Evolutionary conservation across 2,329 filamentous ascomycete species (phyloP).

Genomic region (Curvularia lunata): DNA sequence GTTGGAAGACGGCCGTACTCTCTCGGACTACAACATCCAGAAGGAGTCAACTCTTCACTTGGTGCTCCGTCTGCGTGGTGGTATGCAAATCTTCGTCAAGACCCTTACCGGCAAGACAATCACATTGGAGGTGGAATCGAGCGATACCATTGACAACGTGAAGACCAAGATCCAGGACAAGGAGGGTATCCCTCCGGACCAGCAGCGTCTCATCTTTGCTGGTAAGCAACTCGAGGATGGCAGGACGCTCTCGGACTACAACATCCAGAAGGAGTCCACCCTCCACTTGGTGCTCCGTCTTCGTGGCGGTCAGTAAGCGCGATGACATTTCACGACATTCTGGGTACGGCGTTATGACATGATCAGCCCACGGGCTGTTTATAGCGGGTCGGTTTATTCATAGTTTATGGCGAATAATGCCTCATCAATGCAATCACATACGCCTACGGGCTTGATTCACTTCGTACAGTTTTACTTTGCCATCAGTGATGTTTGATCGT

Average conservation of each 20-base stretch:
- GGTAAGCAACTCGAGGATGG: constrained; percentile 95
- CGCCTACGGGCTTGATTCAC: constrained; percentile 41
- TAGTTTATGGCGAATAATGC: constrained; percentile 35
- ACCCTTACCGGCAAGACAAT: constrained; percentile 84
- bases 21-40: constrained; percentile 94
- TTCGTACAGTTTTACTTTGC: constrained; percentile 12
- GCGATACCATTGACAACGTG: constrained; percentile 92
- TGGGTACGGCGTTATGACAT: constrained; percentile 43
- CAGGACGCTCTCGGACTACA: constrained; percentile 90
- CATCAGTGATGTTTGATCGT: constrained; percentile 1
- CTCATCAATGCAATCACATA: constrained; percentile 39
- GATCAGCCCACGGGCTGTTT: constrained; percentile 32
- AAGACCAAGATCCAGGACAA: constrained; percentile 84
- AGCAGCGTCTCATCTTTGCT: constrained; percentile 91
- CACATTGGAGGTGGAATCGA: constrained; percentile 86
- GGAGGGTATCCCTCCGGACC: constrained; percentile 89
- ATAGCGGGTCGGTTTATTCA: constrained; percentile 31
- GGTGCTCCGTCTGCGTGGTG: constrained; percentile 85
- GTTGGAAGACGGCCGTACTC: constrained; percentile 89
- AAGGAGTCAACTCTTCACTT: constrained; percentile 88
- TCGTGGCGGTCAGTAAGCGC: constrained; percentile 60
- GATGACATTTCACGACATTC: constrained; percentile 24
- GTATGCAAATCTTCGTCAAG: constrained; percentile 67
- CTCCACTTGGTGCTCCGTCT: constrained; percentile 69
- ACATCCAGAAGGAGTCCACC: constrained; percentile 81